phyloP scores from a whole-genome alignment of 176 grass and related monocot genomes.

The bread wheat (Triticum aestivum) region IWGSC_CS_RefSeq_v2.1 NC_057812.1:600515590-600516089 shows the following conservation, averaged over 20 bases:
- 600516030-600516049: background rate
- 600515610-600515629: background rate
- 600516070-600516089: background rate
- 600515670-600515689: background rate
- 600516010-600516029: background rate
- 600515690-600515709: background rate
- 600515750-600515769: background rate
- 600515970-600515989: background rate
- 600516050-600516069: background rate
- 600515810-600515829: background rate
- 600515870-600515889: background rate
- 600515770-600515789: background rate
- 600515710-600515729: background rate
- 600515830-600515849: background rate
- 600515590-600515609: background rate
- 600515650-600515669: background rate
- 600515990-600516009: background rate
- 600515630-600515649: background rate
- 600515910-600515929: background rate
- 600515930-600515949: background rate
- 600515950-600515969: background rate
- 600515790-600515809: background rate
- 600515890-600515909: background rate
- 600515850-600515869: background rate
- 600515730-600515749: background rate